phyloP scores from a whole-genome alignment of 2,329 filamentous ascomycete species.

The Talaromyces sp. region DNA sequence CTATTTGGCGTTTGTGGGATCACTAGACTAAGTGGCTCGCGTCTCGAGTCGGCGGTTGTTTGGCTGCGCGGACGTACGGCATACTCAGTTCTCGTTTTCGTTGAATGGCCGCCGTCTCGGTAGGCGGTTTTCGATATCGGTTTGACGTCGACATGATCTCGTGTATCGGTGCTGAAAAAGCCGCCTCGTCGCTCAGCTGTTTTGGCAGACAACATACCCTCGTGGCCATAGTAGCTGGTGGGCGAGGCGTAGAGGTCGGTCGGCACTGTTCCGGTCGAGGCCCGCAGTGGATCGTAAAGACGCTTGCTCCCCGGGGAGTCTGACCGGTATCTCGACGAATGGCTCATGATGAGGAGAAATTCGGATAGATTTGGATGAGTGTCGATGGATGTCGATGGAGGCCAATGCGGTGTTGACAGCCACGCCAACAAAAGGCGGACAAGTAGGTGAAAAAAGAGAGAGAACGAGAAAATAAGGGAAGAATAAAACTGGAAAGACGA shows the following conservation, averaged over 20 bases:
- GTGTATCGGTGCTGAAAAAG: constrained; percentile 22
- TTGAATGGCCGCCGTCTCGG: constrained; percentile 25
- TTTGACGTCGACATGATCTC: constrained; percentile 28
- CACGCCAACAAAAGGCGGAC: not conserved
- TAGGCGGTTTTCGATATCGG: constrained; percentile 29
- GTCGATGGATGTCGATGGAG: not conserved
- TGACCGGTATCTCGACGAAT: constrained; percentile 28
- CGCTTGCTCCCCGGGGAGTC: constrained; percentile 30
- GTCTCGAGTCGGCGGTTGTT: constrained; percentile 28
- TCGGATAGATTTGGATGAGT: not conserved
- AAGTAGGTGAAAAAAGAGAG: not conserved
- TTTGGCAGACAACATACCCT: constrained; percentile 20
- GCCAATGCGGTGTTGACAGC: not conserved
- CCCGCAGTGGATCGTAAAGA: constrained; percentile 33
- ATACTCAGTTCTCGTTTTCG: constrained; percentile 34
- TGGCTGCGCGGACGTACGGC: constrained; percentile 33
- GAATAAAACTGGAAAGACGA: not conserved
- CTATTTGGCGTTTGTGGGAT: constrained; percentile 20
- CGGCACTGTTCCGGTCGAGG: constrained; percentile 38
- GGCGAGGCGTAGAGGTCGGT: constrained; percentile 30
- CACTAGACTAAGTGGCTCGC: constrained; percentile 22
- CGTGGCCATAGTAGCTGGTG: constrained; percentile 24
- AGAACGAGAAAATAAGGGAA: not conserved
- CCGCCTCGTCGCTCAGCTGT: constrained; percentile 20
- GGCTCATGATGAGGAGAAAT: constrained; percentile 20